phyloP scores from a whole-genome alignment of 2,329 filamentous ascomycete species.

The Sporothrix dimorphospora region DNA sequence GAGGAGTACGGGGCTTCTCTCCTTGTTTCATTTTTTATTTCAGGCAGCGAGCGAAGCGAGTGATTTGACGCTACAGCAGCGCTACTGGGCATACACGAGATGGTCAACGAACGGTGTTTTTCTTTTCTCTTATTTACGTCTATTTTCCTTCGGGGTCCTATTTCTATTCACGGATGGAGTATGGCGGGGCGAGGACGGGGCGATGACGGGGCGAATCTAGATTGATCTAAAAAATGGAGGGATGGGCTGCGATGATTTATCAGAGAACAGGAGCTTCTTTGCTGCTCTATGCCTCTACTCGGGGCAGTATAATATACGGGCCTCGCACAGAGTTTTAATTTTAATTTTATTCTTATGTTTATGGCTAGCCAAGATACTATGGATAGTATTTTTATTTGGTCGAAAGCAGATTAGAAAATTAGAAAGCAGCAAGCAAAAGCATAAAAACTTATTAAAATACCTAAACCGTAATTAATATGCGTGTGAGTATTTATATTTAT shows the following conservation, averaged over 20 bases:
- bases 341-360: neutral
- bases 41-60: constrained; percentile 5
- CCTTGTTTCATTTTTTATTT: neutral
- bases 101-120: neutral
- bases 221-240: neutral
- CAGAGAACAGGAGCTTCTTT: neutral
- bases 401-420: too few relatives aligned
- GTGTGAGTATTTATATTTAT: too few relatives aligned
- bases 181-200: neutral
- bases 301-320: neutral
- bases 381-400: neutral
- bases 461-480: too few relatives aligned
- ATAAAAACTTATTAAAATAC: neutral
- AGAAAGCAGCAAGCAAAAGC: too few relatives aligned
- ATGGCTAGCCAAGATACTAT: neutral
- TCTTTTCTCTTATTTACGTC: neutral
- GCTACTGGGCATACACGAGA: constrained; percentile 8
- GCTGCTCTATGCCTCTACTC: neutral
- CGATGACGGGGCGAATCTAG: neutral
- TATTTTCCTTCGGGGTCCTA: neutral
- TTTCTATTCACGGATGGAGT: too few relatives aligned
- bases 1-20: neutral
- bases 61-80: neutral
- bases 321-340: neutral
- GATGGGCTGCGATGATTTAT: neutral